A percentile compares a stretch with the other conserved stretches of the same genome.
phyloP scores from a whole-genome alignment of 140 eudicot genomes.

The Ambrosia hybrid region DNA sequence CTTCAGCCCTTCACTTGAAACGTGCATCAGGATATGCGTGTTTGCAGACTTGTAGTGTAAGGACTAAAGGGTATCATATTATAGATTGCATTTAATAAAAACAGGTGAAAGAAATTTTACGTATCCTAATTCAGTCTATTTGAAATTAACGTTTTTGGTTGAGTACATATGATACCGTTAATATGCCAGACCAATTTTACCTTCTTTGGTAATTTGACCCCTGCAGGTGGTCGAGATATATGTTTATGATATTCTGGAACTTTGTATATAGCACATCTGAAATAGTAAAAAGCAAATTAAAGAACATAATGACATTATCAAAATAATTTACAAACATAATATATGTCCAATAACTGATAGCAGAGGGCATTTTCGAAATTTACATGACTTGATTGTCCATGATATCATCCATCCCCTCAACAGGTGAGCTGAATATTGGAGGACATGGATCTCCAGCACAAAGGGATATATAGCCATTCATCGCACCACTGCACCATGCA shows the following conservation, averaged over 20 bases:
- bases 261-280: slow-evolving; percentile 80
- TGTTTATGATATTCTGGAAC: slow-evolving; percentile 80
- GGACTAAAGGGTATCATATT: background rate
- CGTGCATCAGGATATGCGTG: background rate
- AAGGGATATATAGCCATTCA: slow-evolving; percentile 86
- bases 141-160: background rate
- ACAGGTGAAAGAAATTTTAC: background rate
- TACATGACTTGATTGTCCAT: slow-evolving; percentile 92
- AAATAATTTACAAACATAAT: background rate
- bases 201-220: slow-evolving; percentile 73
- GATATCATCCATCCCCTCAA: slow-evolving; percentile 77
- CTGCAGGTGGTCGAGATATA: slow-evolving; percentile 64
- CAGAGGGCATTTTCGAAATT: slow-evolving; percentile 22
- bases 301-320: background rate
- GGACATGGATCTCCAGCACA: slow-evolving; percentile 93
- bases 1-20: background rate
- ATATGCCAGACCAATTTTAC: slow-evolving; percentile 27
- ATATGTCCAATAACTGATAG: background rate
- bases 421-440: slow-evolving; percentile 80
- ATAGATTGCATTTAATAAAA: background rate
- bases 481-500: slow-evolving; percentile 77
- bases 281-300: slow-evolving; percentile 9
- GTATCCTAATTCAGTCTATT: background rate
- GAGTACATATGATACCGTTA: background rate
- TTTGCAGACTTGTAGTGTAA: background rate